Conservation (phyloP, 2,329 filamentous ascomycete species). For the Verticillium isaacii region DNA sequence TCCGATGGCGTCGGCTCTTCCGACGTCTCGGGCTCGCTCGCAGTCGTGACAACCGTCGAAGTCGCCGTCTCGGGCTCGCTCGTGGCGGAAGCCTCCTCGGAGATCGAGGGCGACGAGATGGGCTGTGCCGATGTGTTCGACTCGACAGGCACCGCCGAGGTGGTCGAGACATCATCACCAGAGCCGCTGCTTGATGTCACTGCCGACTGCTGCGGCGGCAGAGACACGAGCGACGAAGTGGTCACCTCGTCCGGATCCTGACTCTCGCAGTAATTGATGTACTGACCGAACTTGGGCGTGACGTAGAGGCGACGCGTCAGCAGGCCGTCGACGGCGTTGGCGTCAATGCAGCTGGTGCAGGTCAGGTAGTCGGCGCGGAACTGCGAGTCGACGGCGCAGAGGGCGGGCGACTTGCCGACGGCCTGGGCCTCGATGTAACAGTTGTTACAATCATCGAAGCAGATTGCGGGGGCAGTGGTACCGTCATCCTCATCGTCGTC, state of each 20-base stretch:
- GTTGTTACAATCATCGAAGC: constrained; percentile 49
- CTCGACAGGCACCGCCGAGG: not conserved
- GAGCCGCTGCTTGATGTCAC: constrained; percentile 14
- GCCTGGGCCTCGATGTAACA: constrained; percentile 39
- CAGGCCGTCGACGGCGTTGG: constrained; percentile 18
- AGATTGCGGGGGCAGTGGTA: constrained; percentile 37
- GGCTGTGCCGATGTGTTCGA: constrained; percentile 5
- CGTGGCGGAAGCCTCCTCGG: not conserved
- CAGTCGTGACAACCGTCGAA: not conserved
- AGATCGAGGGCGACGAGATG: constrained; percentile 5
- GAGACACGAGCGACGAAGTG: constrained; percentile 10
- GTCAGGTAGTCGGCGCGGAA: constrained; percentile 30
- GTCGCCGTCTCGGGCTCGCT: not conserved
- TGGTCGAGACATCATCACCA: constrained; percentile 2
- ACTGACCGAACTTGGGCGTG: constrained; percentile 35
- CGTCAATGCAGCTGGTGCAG: constrained; percentile 39
- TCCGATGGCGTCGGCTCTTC: not conserved
- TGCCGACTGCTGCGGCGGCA: constrained; percentile 24
- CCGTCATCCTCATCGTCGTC: constrained; percentile 17
- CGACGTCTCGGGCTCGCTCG: not conserved
- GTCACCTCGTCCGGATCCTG: constrained; percentile 10
- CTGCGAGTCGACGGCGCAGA: constrained; percentile 38
- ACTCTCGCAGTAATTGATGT: constrained; percentile 37
- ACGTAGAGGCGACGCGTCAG: constrained; percentile 28
- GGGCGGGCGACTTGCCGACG: constrained; percentile 37